A percentile compares a stretch with the other conserved stretches of the same genome.
These are phyloP conservation scores for Arabis alpina DNA, from an alignment of 345 rosid genomes.

Conservation along the genomic window DNA sequence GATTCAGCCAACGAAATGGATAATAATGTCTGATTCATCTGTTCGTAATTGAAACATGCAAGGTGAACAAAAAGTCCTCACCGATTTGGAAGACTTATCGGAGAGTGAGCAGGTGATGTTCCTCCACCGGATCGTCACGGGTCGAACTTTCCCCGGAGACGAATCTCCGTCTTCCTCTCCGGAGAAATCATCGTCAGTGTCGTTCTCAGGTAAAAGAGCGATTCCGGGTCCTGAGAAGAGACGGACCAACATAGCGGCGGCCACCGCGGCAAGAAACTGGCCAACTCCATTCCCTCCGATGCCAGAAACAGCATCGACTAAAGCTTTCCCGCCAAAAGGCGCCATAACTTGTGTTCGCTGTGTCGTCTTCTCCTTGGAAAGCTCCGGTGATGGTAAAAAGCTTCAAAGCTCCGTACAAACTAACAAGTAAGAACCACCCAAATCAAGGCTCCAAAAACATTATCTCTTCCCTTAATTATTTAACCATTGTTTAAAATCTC, in stretches of 20 bases:
- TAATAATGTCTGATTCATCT: background rate
- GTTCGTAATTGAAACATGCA: constrained; percentile 22
- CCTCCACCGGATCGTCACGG: constrained; percentile 82
- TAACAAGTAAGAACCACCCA: constrained; percentile 31
- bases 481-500: constrained; percentile 23
- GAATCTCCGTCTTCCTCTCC: constrained; percentile 47
- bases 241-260: constrained; percentile 78
- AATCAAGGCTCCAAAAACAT: constrained; percentile 17
- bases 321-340: constrained; percentile 72
- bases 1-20: constrained; percentile 2
- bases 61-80: constrained; percentile 42
- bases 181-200: constrained; percentile 41
- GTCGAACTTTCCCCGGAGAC: constrained; percentile 61
- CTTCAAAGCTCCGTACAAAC: background rate
- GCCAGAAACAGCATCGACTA: constrained; percentile 56
- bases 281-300: constrained; percentile 77
- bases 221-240: constrained; percentile 84
- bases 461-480: constrained; percentile 36
- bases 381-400: constrained; percentile 36
- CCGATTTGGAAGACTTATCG: constrained; percentile 75
- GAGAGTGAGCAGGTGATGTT: constrained; percentile 84
- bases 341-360: constrained; percentile 43
- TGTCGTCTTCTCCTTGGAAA: constrained; percentile 44
- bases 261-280: constrained; percentile 69
- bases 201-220: constrained; percentile 54